These are phyloP conservation scores for Acacia melanoxylon DNA, from an alignment of 306 rosid genomes.

Conservation along the genomic window DNA sequence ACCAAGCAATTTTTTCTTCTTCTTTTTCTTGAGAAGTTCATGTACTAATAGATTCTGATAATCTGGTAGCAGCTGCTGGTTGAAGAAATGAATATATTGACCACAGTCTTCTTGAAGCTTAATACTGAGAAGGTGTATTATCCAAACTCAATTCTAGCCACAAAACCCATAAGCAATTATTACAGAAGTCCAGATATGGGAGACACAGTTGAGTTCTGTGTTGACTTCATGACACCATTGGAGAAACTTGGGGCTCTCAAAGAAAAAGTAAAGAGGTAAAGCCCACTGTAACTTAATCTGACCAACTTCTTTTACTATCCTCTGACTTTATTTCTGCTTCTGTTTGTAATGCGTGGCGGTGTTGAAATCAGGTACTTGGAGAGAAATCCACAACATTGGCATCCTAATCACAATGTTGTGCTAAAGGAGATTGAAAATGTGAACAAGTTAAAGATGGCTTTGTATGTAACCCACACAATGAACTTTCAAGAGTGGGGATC, in stretches of 20 bases:
- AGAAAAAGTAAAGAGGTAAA: slow-evolving; percentile 58
- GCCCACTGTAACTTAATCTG: slow-evolving; percentile 17
- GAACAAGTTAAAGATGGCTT: slow-evolving; percentile 69
- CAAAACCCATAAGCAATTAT: slow-evolving; percentile 80
- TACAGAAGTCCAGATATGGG: slow-evolving; percentile 92
- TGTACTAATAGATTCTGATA: slow-evolving; percentile 16
- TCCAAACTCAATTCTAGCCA: slow-evolving; percentile 85
- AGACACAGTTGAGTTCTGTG: slow-evolving; percentile 61
- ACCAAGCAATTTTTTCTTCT: background rate
- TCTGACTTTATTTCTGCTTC: background rate
- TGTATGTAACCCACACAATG: slow-evolving; percentile 69
- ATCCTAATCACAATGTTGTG: slow-evolving; percentile 55
- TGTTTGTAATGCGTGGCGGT: background rate
- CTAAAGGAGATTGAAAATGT: slow-evolving; percentile 73
- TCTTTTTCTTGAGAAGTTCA: background rate
- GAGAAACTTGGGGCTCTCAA: slow-evolving; percentile 73
- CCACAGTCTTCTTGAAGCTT: slow-evolving; percentile 83
- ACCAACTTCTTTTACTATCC: background rate
- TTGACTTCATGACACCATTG: slow-evolving; percentile 66
- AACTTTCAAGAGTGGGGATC: slow-evolving; percentile 73
- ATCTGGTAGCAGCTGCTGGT: slow-evolving; percentile 65
- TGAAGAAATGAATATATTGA: slow-evolving; percentile 95
- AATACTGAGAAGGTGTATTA: slow-evolving; percentile 77
- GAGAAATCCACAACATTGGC: slow-evolving; percentile 66
- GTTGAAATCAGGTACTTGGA: slow-evolving; percentile 64